These are phyloP conservation scores for Wickerhamomyces ciferrii DNA, from an alignment of 805 yeast species.

Conservation along the genomic window DNA sequence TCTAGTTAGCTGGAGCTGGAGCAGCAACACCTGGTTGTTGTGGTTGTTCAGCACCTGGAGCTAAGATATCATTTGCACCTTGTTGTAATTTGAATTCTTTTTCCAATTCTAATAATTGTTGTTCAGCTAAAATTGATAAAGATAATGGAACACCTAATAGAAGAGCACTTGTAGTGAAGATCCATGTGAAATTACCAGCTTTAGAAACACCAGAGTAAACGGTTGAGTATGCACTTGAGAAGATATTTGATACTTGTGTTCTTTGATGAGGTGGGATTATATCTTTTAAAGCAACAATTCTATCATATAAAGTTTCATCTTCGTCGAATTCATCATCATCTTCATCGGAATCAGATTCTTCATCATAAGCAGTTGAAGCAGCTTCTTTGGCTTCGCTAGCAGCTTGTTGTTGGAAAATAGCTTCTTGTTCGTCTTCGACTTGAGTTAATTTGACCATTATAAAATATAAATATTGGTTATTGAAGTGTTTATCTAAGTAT, in stretches of 20 bases:
- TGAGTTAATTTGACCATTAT: conserved; percentile 74
- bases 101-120: conserved; percentile 91
- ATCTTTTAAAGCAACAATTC: conserved; percentile 88
- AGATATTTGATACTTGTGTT: conserved; percentile 32
- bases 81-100: conserved; percentile 82
- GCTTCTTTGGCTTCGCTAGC: conserved; percentile 31
- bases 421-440: conserved; percentile 50
- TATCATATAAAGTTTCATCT: conserved; percentile 80
- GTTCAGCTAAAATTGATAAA: conserved; percentile 84
- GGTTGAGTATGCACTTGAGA: conserved; percentile 30
- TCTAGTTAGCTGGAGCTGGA: conserved; percentile 17
- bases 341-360: conserved; percentile 42
- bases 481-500: no score
- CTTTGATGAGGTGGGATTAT: conserved; percentile 88
- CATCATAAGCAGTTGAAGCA: conserved; percentile 30
- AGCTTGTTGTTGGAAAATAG: conserved; percentile 22
- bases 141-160: conserved; percentile 92
- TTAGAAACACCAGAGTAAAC: conserved; percentile 44
- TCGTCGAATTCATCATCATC: conserved; percentile 72
- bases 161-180: conserved; percentile 74
- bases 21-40: conserved; percentile 27
- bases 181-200: conserved; percentile 81
- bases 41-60: conserved; percentile 55
- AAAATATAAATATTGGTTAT: no score
- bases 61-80: conserved; percentile 68